These are phyloP conservation scores for Zea mays DNA, from an alignment of 176 grass and related monocot species.

Conservation along the genomic window Zm-B73-REFERENCE-NAM-5.0 NC_050099.1:217719001-217719500, in stretches of 20 bases:
- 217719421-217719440: neutral
- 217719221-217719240: neutral
- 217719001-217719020: too few species aligned
- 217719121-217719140: too few species aligned
- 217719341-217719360: neutral
- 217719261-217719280: neutral
- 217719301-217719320: neutral
- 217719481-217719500: neutral
- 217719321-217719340: neutral
- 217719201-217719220: too few species aligned
- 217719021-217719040: too few species aligned
- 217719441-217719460: neutral
- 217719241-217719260: neutral
- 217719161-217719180: too few species aligned
- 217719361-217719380: neutral
- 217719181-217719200: too few species aligned
- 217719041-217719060: too few species aligned
- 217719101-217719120: too few species aligned
- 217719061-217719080: too few species aligned
- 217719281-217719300: neutral
- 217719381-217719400: neutral
- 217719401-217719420: neutral
- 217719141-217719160: too few species aligned
- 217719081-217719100: too few species aligned
- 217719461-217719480: neutral